These are phyloP conservation scores for Fusarium sp. DNA, from an alignment of 2,329 filamentous ascomycete genomes.

Conservation along the genomic window DNA sequence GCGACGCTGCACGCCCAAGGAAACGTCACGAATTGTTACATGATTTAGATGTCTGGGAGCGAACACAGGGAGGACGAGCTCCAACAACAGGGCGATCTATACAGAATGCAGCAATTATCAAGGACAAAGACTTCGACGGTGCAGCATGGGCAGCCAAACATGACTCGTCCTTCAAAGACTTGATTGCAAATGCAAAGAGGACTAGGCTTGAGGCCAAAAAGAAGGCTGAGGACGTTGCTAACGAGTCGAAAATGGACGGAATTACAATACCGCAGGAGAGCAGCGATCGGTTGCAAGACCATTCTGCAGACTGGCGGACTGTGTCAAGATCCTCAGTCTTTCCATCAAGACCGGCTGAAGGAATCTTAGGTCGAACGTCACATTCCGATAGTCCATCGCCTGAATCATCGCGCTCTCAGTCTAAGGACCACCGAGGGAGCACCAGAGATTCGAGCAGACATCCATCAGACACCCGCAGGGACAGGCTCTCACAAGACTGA, in stretches of 20 bases:
- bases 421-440: neutral
- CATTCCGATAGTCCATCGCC: neutral
- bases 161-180: slow-evolving; percentile 76
- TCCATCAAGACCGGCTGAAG: neutral
- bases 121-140: slow-evolving; percentile 89
- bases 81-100: slow-evolving; percentile 47
- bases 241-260: slow-evolving; percentile 2
- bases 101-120: slow-evolving; percentile 63
- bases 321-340: neutral
- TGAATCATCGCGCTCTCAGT: neutral
- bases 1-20: slow-evolving; percentile 80
- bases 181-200: slow-evolving; percentile 79
- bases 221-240: slow-evolving; percentile 35
- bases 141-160: slow-evolving; percentile 78
- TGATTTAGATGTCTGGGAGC: slow-evolving; percentile 88
- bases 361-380: neutral
- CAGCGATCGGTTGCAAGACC: neutral
- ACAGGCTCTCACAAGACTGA: neutral
- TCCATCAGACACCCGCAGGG: neutral
- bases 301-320: neutral
- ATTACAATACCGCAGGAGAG: neutral
- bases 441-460: neutral
- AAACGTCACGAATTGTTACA: slow-evolving; percentile 75
- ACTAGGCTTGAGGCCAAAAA: slow-evolving; percentile 56
- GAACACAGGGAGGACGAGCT: slow-evolving; percentile 75